phyloP scores from a whole-genome alignment of 1,284 basidiomycete species.

The Apiotrichum laibachii region DNA sequence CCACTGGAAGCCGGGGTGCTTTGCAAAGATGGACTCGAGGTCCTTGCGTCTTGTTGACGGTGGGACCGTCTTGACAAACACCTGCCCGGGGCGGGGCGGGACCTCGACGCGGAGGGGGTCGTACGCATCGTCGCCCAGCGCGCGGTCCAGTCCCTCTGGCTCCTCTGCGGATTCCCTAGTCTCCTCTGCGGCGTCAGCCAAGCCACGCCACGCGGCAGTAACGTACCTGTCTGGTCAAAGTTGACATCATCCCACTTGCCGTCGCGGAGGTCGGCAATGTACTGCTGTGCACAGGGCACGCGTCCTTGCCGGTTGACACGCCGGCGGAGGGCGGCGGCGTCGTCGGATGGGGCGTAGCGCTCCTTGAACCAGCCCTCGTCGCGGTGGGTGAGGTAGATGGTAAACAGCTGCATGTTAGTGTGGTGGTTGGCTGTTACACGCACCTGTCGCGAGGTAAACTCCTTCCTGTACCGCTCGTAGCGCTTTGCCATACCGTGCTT shows the following conservation, averaged over 20 bases:
- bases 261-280: slow-evolving; percentile 71
- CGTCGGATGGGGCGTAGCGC: slow-evolving; percentile 76
- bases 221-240: slow-evolving; percentile 42
- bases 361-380: slow-evolving; percentile 92
- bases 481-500: slow-evolving; percentile 59
- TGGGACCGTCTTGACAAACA: slow-evolving; percentile 90
- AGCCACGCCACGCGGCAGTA: not conserved
- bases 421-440: slow-evolving; percentile 41
- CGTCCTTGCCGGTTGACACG: slow-evolving; percentile 77
- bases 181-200: slow-evolving; percentile 2
- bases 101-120: slow-evolving; percentile 57
- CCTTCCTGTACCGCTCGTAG: slow-evolving; percentile 90
- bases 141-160: slow-evolving; percentile 38
- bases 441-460: slow-evolving; percentile 79
- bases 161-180: slow-evolving; percentile 23
- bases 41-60: slow-evolving; percentile 82
- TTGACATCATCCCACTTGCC: slow-evolving; percentile 73
- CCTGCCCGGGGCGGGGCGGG: slow-evolving; percentile 74
- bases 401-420: slow-evolving; percentile 58
- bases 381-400: slow-evolving; percentile 85
- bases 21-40: slow-evolving; percentile 70
- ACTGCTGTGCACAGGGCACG: slow-evolving; percentile 66
- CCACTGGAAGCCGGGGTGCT: slow-evolving; percentile 57
- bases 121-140: slow-evolving; percentile 60
- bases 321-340: slow-evolving; percentile 65